A percentile compares a stretch with the other conserved stretches of the same genome.
Conservation (phyloP, 495 filamentous ascomycete species). For the Annulohypoxylon moriforme region DNA sequence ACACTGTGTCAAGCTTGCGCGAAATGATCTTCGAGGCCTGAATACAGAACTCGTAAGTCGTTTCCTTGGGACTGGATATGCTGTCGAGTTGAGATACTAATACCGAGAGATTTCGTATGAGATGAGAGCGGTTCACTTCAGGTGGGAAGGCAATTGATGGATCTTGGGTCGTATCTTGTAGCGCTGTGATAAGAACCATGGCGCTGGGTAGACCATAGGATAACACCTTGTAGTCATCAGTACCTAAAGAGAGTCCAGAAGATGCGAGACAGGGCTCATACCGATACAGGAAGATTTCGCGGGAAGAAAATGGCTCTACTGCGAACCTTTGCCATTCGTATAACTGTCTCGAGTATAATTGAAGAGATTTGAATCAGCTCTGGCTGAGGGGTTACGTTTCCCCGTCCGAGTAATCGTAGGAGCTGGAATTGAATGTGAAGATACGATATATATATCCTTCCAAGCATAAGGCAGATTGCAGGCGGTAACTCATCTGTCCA, state of each 20-base stretch:
- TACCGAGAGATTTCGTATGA: slow-evolving; percentile 4
- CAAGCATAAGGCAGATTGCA: slow-evolving; percentile 1
- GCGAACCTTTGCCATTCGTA: slow-evolving; percentile 1
- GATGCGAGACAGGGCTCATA: background rate
- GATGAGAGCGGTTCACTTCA: background rate
- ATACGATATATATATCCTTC: background rate
- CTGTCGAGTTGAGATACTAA: background rate
- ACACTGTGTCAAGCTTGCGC: background rate
- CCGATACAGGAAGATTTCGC: background rate
- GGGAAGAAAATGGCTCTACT: background rate
- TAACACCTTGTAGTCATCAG: background rate
- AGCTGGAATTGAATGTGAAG: background rate
- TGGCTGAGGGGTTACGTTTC: background rate
- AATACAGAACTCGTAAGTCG: background rate
- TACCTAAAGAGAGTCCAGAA: background rate
- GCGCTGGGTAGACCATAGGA: background rate
- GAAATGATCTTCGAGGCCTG: slow-evolving; percentile 5
- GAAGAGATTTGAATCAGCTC: background rate
- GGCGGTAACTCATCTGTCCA: background rate
- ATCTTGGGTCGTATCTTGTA: background rate
- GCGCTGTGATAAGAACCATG: background rate
- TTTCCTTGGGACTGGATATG: background rate
- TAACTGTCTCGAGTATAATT: background rate
- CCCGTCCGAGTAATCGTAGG: background rate
- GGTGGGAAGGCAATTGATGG: background rate